These are phyloP conservation scores for Trichoderma semiorbis DNA, from an alignment of 2,329 filamentous ascomycete species.

Conservation along the genomic window DNA sequence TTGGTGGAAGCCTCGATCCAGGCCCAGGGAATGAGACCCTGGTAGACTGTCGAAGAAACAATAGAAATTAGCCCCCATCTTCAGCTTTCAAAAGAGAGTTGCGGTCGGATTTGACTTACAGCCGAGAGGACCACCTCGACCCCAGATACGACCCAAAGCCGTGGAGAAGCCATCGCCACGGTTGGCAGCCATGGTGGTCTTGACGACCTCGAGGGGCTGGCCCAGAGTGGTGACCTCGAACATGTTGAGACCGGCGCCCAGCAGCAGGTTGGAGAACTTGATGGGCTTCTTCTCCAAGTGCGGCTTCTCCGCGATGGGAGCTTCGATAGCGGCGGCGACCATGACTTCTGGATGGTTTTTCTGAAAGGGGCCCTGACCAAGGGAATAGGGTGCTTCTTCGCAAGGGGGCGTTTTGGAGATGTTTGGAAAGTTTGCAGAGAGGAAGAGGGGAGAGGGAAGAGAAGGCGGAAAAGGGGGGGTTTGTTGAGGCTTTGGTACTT, in stretches of 20 bases:
- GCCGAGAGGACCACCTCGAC: slow-evolving; percentile 86
- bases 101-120: slow-evolving; percentile 60
- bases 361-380: slow-evolving; percentile 85
- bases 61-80: background rate
- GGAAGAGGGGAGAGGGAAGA: background rate
- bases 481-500: slow-evolving; percentile 12
- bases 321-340: slow-evolving; percentile 57
- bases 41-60: slow-evolving; percentile 68
- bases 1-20: slow-evolving; percentile 99
- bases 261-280: slow-evolving; percentile 98
- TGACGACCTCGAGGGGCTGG: slow-evolving; percentile 94
- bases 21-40: slow-evolving; percentile 98
- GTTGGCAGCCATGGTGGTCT: slow-evolving; percentile 99
- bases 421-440: background rate
- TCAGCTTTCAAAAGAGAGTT: background rate
- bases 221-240: slow-evolving; percentile 73
- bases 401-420: slow-evolving; percentile 35
- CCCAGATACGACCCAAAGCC: slow-evolving; percentile 85
- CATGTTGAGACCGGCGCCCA: slow-evolving; percentile 91
- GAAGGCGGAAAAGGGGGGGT: background rate
- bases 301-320: slow-evolving; percentile 44
- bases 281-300: slow-evolving; percentile 94
- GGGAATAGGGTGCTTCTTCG: slow-evolving; percentile 89
- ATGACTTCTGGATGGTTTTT: slow-evolving; percentile 55
- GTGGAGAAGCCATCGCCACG: slow-evolving; percentile 80